Conservation (phyloP, 352 stramenopile genomes). For the Globisporangium paddicum region DNA sequence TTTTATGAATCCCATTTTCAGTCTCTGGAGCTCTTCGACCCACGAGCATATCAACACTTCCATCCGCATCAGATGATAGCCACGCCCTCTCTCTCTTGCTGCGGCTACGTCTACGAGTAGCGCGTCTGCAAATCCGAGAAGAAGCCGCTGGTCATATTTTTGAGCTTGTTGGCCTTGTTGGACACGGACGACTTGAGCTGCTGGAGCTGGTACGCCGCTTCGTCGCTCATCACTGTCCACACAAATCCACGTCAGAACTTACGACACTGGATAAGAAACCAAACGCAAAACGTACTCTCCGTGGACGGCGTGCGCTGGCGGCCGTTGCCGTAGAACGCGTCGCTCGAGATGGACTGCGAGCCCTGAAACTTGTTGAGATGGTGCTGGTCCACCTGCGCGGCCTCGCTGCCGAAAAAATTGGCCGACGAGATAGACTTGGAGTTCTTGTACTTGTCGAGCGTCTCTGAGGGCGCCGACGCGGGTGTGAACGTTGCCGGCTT, state of each 20-base stretch:
- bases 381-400: slow-evolving; percentile 43
- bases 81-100: no score
- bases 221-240: slow-evolving; percentile 50
- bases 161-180: slow-evolving; percentile 81
- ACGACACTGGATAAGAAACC: no score
- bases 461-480: slow-evolving; percentile 25
- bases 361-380: slow-evolving; percentile 74
- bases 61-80: not conserved
- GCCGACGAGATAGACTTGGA: slow-evolving; percentile 89
- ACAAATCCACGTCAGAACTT: not conserved
- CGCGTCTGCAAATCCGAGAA: slow-evolving; percentile 83
- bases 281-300: slow-evolving; percentile 59
- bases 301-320: slow-evolving; percentile 53
- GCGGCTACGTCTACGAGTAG: slow-evolving; percentile 68
- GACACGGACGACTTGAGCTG: slow-evolving; percentile 82
- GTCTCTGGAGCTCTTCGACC: not conserved
- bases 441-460: slow-evolving; percentile 91
- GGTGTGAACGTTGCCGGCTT: slow-evolving; percentile 3
- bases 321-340: slow-evolving; percentile 76
- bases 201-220: slow-evolving; percentile 82
- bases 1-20: not conserved
- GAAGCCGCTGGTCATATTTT: slow-evolving; percentile 89
- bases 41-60: not conserved
- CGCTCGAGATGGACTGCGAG: slow-evolving; percentile 83
- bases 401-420: slow-evolving; percentile 85